Evolutionary conservation across 2,329 filamentous ascomycete genomes (phyloP).

Genomic region (Ascocoryne sarcoides): DNA sequence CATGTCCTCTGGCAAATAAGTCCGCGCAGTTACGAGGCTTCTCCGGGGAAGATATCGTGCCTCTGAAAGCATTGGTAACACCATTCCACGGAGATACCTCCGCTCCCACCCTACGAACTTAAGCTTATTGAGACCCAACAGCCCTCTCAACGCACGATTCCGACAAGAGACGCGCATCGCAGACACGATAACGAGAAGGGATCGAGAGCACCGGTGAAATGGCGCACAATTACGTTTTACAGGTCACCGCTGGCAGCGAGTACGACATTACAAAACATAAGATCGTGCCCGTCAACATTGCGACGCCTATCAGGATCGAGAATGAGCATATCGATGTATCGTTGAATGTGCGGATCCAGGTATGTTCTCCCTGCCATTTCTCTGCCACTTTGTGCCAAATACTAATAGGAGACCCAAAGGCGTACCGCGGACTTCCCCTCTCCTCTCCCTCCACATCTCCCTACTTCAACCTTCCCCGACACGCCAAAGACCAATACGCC

Average conservation of each 20-base stretch:
- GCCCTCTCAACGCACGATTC: no score
- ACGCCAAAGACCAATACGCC: constrained; percentile 73
- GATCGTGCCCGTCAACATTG: constrained; percentile 65
- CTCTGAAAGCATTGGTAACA: no score
- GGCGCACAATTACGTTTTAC: constrained; percentile 69
- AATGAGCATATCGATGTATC: constrained; percentile 56
- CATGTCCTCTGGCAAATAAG: no score
- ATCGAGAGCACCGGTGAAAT: no score
- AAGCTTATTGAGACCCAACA: no score
- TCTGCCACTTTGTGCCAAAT: not conserved
- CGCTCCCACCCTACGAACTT: no score
- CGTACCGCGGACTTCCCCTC: constrained; percentile 61
- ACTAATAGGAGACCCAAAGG: constrained; percentile 22
- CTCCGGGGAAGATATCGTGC: no score
- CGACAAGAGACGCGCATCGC: no score
- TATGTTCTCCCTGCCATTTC: constrained; percentile 34
- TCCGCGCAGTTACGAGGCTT: no score
- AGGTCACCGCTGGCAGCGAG: constrained; percentile 69
- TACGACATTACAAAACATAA: constrained; percentile 69
- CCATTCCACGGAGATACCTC: no score
- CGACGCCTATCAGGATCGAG: constrained; percentile 52
- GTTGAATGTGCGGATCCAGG: constrained; percentile 65
- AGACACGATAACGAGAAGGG: no score
- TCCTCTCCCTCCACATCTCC: constrained; percentile 59
- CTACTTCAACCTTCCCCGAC: constrained; percentile 68